phyloP scores from a whole-genome alignment of 2,329 filamentous ascomycete genomes.

The Hymenoscyphus infarciens region DNA sequence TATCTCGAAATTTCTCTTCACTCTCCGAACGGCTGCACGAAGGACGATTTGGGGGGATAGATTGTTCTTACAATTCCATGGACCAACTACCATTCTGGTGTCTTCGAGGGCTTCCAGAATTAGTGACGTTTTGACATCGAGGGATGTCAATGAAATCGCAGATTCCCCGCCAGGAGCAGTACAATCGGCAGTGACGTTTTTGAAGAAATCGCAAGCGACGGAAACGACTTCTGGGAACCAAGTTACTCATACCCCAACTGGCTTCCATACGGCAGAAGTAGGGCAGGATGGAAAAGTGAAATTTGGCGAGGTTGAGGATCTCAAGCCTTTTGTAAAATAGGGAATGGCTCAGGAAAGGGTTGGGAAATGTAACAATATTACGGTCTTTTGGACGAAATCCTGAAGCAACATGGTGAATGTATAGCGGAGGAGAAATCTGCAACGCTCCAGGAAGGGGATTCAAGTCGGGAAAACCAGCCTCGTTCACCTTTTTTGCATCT shows the following conservation, averaged over 20 bases:
- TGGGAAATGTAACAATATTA: slow-evolving; percentile 11
- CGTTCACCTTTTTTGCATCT: background rate
- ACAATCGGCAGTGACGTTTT: slow-evolving; percentile 52
- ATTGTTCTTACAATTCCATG: slow-evolving; percentile 85
- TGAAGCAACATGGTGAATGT: background rate
- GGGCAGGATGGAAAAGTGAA: slow-evolving; percentile 62
- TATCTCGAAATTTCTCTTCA: slow-evolving; percentile 61
- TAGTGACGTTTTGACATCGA: slow-evolving; percentile 70
- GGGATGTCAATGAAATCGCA: slow-evolving; percentile 87
- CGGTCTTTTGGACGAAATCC: background rate
- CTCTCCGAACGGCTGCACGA: slow-evolving; percentile 70
- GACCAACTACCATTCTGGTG: slow-evolving; percentile 79
- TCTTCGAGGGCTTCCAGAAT: slow-evolving; percentile 81
- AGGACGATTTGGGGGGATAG: slow-evolving; percentile 91
- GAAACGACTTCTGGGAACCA: slow-evolving; percentile 26
- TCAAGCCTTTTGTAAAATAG: slow-evolving; percentile 23
- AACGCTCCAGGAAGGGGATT: background rate
- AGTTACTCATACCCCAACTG: slow-evolving; percentile 39
- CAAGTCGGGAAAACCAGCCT: background rate
- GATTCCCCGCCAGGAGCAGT: slow-evolving; percentile 72
- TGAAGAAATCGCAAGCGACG: slow-evolving; percentile 38
- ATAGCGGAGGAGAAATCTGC: background rate
- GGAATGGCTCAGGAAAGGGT: background rate
- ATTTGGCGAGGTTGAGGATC: slow-evolving; percentile 40
- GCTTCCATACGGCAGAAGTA: slow-evolving; percentile 54